These are phyloP conservation scores for Abrus pulchellus DNA, from an alignment of 306 rosid species.

Conservation along the genomic window DNA sequence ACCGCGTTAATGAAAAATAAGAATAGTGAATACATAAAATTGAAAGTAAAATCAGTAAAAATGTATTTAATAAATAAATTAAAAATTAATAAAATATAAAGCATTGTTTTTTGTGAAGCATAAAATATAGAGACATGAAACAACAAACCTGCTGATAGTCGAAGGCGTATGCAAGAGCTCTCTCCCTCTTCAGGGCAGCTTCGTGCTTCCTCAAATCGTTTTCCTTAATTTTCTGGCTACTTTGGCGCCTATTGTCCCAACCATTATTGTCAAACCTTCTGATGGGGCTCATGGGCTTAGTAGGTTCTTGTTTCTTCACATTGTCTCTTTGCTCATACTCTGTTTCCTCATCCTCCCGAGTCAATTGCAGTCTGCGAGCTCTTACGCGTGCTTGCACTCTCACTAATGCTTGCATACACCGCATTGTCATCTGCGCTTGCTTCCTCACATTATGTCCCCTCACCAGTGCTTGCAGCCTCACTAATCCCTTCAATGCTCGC, in stretches of 20 bases:
- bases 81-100: no score
- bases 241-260: constrained; percentile 62
- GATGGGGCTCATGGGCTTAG: constrained; percentile 55
- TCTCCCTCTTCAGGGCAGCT: constrained; percentile 74
- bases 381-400: constrained; percentile 87
- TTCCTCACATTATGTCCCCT: constrained; percentile 95
- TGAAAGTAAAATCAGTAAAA: no score
- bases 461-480: constrained; percentile 90
- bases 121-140: no score
- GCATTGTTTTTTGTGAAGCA: no score
- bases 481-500: constrained; percentile 91
- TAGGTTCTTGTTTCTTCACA: constrained; percentile 41
- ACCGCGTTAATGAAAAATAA: no score
- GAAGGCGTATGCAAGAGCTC: constrained; percentile 81
- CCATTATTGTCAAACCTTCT: constrained; percentile 38
- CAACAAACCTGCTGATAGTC: constrained; percentile 65
- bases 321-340: constrained; percentile 35
- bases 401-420: constrained; percentile 95
- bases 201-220: constrained; percentile 67
- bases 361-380: constrained; percentile 75
- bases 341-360: constrained; percentile 53
- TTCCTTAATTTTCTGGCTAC: constrained; percentile 59
- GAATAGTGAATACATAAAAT: no score
- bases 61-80: no score
- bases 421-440: constrained; percentile 97